A percentile compares a stretch with the other conserved stretches of the same genome.
phyloP scores from a whole-genome alignment of 805 yeast genomes.

The Candida boidinii region DNA sequence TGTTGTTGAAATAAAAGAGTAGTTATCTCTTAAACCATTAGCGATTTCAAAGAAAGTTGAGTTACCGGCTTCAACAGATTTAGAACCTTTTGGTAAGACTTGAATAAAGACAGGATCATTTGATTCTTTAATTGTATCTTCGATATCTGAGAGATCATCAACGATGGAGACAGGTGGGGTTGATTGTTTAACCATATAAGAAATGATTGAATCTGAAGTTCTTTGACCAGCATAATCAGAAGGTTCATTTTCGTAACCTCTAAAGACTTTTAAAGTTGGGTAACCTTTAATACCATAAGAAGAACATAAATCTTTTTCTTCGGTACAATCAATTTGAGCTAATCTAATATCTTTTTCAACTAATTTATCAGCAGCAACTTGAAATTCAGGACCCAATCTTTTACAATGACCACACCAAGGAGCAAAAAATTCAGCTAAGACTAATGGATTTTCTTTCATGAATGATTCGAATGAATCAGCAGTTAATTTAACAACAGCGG shows the following conservation, averaged over 20 bases:
- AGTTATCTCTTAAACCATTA: constrained; percentile 50
- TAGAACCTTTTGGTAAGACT: constrained; percentile 28
- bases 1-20: constrained; percentile 46
- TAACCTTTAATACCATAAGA: constrained; percentile 67
- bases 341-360: constrained; percentile 55
- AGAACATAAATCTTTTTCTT: constrained; percentile 62
- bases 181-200: constrained; percentile 73
- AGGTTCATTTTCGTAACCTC: constrained; percentile 37
- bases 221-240: constrained; percentile 81
- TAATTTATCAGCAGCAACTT: constrained; percentile 61
- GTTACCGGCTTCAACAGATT: constrained; percentile 33
- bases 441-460: constrained; percentile 65
- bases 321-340: constrained; percentile 84
- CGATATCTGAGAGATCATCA: constrained; percentile 39
- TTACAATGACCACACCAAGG: constrained; percentile 99
- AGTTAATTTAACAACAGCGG: constrained; percentile 79
- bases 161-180: constrained; percentile 62
- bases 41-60: constrained; percentile 60
- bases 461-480: constrained; percentile 57
- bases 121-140: constrained; percentile 36
- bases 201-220: constrained; percentile 66
- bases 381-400: constrained; percentile 72
- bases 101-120: constrained; percentile 53
- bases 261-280: constrained; percentile 76
- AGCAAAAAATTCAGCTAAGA: constrained; percentile 81